Percentiles rank a stretch among this genome's conserved stretches.
Evolutionary conservation across 2,329 filamentous ascomycete species (phyloP).

Genomic region (Epichloe gansuensis): DNA sequence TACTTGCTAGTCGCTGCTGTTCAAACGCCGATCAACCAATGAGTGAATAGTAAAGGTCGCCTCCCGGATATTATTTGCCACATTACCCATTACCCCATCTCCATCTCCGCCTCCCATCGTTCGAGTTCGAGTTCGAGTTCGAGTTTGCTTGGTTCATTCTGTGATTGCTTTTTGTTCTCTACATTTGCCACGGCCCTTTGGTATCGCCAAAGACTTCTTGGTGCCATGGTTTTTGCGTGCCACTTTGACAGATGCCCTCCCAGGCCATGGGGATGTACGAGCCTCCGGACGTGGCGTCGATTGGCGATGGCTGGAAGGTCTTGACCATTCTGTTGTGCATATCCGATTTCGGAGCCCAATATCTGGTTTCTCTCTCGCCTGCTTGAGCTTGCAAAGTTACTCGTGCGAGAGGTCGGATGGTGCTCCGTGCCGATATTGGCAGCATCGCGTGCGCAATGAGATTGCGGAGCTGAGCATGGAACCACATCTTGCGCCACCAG

Average conservation of each 20-base stretch:
- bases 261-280: conserved; percentile 17
- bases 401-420: conserved; percentile 12
- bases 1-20: not conserved
- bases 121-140: no score
- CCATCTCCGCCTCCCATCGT: not conserved
- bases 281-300: conserved; percentile 2
- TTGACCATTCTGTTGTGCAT: conserved; percentile 7
- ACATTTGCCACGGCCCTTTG: conserved; percentile 17
- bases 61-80: no score
- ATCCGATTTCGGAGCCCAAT: conserved; percentile 13
- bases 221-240: conserved; percentile 17
- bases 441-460: conserved; percentile 17
- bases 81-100: not conserved
- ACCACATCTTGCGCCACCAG: conserved; percentile 27
- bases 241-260: conserved; percentile 23
- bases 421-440: not conserved
- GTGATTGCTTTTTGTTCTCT: not conserved
- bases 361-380: conserved; percentile 10
- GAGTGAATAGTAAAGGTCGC: no score
- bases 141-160: no score
- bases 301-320: conserved; percentile 14
- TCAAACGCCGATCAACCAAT: not conserved
- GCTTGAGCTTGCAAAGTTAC: conserved; percentile 1
- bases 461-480: conserved; percentile 19
- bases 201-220: conserved; percentile 22